Conservation (phyloP, 169 alveolate genomes). For the Perkinsus marinus region DNA sequence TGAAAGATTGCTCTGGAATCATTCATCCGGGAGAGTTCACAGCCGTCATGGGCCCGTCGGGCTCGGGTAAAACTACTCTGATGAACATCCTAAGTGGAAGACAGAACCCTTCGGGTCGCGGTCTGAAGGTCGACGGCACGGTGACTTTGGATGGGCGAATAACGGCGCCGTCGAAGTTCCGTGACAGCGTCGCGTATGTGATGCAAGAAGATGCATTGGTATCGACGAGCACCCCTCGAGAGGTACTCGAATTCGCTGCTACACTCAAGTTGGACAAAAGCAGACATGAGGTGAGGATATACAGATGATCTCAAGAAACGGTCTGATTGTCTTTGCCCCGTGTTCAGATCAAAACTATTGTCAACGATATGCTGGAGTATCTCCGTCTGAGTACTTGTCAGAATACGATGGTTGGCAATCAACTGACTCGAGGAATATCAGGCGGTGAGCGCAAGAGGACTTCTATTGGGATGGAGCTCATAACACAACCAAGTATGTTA, state of each 20-base stretch:
- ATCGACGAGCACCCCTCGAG: conserved; percentile 50
- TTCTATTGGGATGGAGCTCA: conserved; percentile 72
- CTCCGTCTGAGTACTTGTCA: conserved; percentile 24
- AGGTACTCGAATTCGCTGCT: conserved; percentile 56
- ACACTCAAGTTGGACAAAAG: conserved; percentile 21
- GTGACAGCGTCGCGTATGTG: conserved; percentile 39
- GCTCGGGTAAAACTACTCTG: conserved; percentile 76
- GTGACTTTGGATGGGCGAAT: conserved; percentile 9
- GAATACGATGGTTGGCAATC: conserved; percentile 55
- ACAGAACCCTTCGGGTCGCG: neutral
- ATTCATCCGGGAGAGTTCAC: conserved; percentile 9
- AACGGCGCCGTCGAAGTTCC: neutral
- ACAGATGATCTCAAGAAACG: neutral
- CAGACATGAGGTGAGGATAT: neutral
- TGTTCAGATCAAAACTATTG: neutral
- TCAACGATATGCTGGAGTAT: conserved; percentile 16
- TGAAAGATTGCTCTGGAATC: neutral
- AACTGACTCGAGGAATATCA: conserved; percentile 53
- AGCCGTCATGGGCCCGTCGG: conserved; percentile 43
- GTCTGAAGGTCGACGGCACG: conserved; percentile 5
- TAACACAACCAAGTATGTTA: conserved; percentile 66
- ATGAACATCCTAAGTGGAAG: conserved; percentile 60
- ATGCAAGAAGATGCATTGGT: conserved; percentile 58
- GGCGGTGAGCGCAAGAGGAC: conserved; percentile 81
- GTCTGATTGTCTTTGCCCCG: neutral